A percentile compares a stretch with the other conserved stretches of the same genome.
Conservation (phyloP, 331 rosid species). For the Acacia concinna region DNA sequence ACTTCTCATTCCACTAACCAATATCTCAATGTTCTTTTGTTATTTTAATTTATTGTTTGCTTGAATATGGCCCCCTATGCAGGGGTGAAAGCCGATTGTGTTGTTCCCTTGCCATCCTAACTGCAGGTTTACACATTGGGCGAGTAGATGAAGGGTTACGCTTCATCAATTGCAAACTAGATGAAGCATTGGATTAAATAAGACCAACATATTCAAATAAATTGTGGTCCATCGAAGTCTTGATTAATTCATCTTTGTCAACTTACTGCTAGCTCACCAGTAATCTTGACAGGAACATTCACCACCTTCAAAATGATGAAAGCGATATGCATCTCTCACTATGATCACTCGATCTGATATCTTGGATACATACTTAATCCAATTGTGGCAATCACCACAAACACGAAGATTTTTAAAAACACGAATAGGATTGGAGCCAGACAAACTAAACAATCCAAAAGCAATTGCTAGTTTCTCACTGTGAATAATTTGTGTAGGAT, state of each 20-base stretch:
- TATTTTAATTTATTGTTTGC: neutral
- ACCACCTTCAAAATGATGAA: neutral
- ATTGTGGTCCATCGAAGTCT: neutral
- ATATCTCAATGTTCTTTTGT: neutral
- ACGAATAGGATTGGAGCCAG: neutral
- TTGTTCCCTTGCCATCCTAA: conserved; percentile 18
- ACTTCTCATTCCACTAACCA: neutral
- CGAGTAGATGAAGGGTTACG: neutral
- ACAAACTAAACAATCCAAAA: neutral
- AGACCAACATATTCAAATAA: neutral
- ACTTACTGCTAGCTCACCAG: neutral
- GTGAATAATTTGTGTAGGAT: neutral
- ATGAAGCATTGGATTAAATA: neutral
- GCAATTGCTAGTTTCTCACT: neutral
- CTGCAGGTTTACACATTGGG: conserved; percentile 1
- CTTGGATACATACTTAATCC: neutral
- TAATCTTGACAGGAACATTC: neutral
- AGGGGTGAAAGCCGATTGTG: neutral
- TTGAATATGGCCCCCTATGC: neutral
- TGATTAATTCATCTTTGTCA: neutral
- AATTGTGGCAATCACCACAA: neutral
- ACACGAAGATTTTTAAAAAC: conserved; percentile 1
- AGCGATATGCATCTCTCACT: conserved; percentile 4
- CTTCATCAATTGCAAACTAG: neutral
- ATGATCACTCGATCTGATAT: neutral